phyloP scores from a whole-genome alignment of 2,329 filamentous ascomycete genomes.

The Bipolaris oryzae region DNA sequence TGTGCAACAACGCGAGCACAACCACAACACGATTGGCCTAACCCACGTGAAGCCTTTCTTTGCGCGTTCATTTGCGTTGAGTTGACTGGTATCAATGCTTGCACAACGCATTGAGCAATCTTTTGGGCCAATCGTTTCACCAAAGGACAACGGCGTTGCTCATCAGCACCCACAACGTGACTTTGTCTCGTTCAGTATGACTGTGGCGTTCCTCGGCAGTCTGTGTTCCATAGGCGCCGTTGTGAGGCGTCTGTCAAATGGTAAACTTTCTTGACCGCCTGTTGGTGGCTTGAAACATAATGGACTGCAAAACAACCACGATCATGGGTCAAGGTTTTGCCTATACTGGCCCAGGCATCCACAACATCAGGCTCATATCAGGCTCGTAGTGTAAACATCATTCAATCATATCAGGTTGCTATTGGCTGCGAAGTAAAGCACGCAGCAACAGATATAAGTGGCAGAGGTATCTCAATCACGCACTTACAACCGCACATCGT shows the following conservation, averaged over 20 bases:
- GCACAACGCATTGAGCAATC: slow-evolving; percentile 7
- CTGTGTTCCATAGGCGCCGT: slow-evolving; percentile 15
- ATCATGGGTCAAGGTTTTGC: not conserved
- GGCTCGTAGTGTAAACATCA: not conserved
- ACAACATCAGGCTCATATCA: not conserved
- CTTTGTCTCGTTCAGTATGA: slow-evolving; percentile 18
- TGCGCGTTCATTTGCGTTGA: slow-evolving; percentile 1
- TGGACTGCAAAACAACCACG: slow-evolving; percentile 8
- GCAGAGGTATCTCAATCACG: slow-evolving; percentile 16
- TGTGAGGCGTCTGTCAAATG: slow-evolving; percentile 24
- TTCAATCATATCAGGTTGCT: slow-evolving; percentile 3
- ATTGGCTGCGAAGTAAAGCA: not conserved
- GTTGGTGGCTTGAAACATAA: slow-evolving; percentile 2
- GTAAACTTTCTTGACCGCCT: slow-evolving; percentile 6
- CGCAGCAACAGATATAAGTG: slow-evolving; percentile 1
- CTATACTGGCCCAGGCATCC: not conserved
- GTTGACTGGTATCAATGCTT: slow-evolving; percentile 5
- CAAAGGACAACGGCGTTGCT: slow-evolving; percentile 6
- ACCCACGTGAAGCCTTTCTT: slow-evolving; percentile 5
- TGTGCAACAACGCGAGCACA: slow-evolving; percentile 6
- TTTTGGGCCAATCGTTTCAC: slow-evolving; percentile 9
- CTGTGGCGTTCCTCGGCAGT: slow-evolving; percentile 23
- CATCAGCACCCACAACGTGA: slow-evolving; percentile 1
- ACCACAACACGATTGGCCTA: slow-evolving; percentile 19
- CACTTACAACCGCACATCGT: slow-evolving; percentile 21